A percentile compares a stretch with the other conserved stretches of the same genome.
Evolutionary conservation across 1,284 basidiomycete genomes (phyloP).

Genomic region (Cryptococcus sp.): DNA sequence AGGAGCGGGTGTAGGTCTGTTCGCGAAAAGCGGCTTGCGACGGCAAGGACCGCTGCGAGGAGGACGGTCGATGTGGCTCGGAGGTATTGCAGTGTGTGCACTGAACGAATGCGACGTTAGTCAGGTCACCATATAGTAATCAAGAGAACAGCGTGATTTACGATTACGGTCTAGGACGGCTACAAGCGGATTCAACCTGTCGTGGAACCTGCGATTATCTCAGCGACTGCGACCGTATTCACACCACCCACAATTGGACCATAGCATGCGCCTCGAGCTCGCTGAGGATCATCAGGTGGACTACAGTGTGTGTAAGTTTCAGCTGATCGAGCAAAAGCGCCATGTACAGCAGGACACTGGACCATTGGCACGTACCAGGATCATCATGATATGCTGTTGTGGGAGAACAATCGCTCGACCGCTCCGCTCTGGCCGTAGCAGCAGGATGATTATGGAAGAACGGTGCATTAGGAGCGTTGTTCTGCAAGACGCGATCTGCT

Average conservation of each 20-base stretch:
- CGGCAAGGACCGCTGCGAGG: constrained; percentile 35
- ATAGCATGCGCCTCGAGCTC: constrained; percentile 31
- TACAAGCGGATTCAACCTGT: constrained; percentile 34
- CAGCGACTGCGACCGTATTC: neutral
- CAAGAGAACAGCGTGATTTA: constrained; percentile 3
- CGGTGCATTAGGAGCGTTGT: constrained; percentile 16
- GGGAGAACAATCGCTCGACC: neutral
- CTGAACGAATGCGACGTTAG: constrained; percentile 12
- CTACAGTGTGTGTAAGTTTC: constrained; percentile 9
- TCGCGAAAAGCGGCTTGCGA: constrained; percentile 31
- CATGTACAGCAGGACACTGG: neutral
- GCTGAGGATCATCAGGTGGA: constrained; percentile 28
- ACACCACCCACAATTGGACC: constrained; percentile 27
- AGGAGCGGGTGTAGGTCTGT: constrained; percentile 31
- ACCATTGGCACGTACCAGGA: constrained; percentile 14
- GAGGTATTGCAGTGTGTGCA: constrained; percentile 40
- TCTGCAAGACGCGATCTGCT: constrained; percentile 12
- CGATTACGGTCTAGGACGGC: constrained; percentile 31
- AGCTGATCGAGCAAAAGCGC: neutral
- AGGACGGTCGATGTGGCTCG: constrained; percentile 35
- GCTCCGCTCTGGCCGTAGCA: constrained; percentile 8
- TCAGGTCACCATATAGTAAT: neutral
- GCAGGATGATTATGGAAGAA: constrained; percentile 27
- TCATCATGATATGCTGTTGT: constrained; percentile 19
- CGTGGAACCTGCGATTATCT: constrained; percentile 26